Base-by-base conservation (phyloP, 106 monocot genomes). In the Dendrobium nobile region DNA sequence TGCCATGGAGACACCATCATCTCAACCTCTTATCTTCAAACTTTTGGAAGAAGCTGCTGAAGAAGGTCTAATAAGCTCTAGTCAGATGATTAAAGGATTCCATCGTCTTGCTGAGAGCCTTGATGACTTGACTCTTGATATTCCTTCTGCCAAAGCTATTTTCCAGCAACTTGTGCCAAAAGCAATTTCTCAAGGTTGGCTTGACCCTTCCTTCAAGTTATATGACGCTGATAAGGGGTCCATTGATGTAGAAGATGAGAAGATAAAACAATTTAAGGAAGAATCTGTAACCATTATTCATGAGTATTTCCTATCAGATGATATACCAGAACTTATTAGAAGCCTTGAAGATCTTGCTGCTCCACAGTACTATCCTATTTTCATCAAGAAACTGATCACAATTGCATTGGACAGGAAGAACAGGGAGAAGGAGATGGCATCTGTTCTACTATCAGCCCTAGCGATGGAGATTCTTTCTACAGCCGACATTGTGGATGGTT, bases 371-470 rank as follows among this genome's bases (percentile, higher is more conserved):
- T 89, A 93, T 77, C 88, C 90, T 31, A 80, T 96, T 45, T 93
- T 96, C 26, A 82, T 96, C 44, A 96, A 96, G 87, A 96, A 92
- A 79, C 79, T 96, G 41, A 93, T 93, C 45, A 92, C 96, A 42
- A 88, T 96, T 56, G 96, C 96, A 18, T 92, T 96, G 96, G 96
- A 96, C 80, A 78, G 96, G 72, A 96, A 96, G 80, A 93, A 93
- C 77, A 89, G 96, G 81, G 96, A 96, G 78, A 96, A 89, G 79
- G 96, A 96, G 85, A 96, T 96, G 96, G 93, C 96, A 3, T 96
- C 96, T 51, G 88, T 91, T 80, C 84, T 96, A 5, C 87, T 96
- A 1, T 88, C 91, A 24, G 77, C 93, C 17, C 88, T 96, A 15
- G 87, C 88, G 67, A 85, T 88, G 78, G 93, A 93, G 9, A n/a